Evolutionary conservation across 106 monocot species (phyloP), one percentile per base, ranked within the genome.

Genomic region (Phalaenopsis aphrodite): DNA sequence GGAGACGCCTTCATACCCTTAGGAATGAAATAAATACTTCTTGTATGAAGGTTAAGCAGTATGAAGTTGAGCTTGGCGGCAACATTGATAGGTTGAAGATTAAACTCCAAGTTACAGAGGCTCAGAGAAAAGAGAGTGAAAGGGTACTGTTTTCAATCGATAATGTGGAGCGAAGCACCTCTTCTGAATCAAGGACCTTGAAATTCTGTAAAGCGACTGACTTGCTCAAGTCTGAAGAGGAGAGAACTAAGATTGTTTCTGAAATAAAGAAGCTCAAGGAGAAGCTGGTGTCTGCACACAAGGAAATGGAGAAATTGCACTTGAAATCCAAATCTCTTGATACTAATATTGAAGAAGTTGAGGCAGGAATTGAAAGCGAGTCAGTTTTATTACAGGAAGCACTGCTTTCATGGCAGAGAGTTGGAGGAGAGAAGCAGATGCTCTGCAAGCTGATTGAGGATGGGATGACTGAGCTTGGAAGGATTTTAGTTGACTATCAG

Each of bases 161-260:
- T 77, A 88, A 88, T 61, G 42, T 81, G 18, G 77, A 81, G n/a
- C 82, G 41, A 4, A 49, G 68, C 0, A 57, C 47, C 18, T 12
- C 21, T 3, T 56, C 77, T 15, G 18, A 43, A 24, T 77, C 41
- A 36, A 83, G 80, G 75, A 10, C 69, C 45, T 16, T 79, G 52
- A 78, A 75, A 56, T 75, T 88, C 78, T 85, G 85, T 49, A 93
- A 88, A 84, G 88, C 93, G 14, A 83, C 83, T 38, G 90, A 93
- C 18, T 84, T 93, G 65, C 86, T 93, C 42, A 86, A 85, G 77
- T 90, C 88, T 6, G 90, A 93, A 72, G 90, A 90, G 78, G 88
- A 90, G 57, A 72, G 87, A 55, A 80, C 73, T 41, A 85, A 89
- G 57, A 55, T 88, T 15, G 75, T 66, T 9, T 43, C n/a, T 21